These are phyloP conservation scores for Fulvia fulva DNA, from an alignment of 2,329 filamentous ascomycete genomes.

Conservation along the genomic window DNA sequence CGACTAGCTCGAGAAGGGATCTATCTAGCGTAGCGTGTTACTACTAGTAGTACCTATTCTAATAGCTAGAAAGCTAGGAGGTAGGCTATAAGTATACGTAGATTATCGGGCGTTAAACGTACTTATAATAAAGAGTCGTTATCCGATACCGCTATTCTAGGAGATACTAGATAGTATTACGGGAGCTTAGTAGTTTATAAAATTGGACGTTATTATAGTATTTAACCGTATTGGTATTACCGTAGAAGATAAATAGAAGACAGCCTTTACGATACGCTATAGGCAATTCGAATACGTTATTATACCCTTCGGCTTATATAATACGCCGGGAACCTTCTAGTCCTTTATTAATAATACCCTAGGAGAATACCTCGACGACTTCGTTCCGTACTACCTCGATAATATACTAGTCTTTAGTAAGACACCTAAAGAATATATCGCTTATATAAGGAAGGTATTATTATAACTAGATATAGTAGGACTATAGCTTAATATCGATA, in stretches of 20 bases:
- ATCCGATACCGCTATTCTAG: constrained; percentile 26
- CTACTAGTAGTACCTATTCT: background rate
- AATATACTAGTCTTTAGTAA: constrained; percentile 5
- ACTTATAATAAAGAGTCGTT: constrained; percentile 28
- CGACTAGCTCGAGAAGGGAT: constrained; percentile 6
- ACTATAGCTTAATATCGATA: constrained; percentile 20
- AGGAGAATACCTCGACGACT: constrained; percentile 5
- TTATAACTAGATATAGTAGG: constrained; percentile 4
- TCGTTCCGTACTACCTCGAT: constrained; percentile 4
- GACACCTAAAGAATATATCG: constrained; percentile 1
- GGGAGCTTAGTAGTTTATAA: constrained; percentile 18
- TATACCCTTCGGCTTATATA: constrained; percentile 8
- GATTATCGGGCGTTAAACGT: constrained; percentile 30
- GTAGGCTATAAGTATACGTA: constrained; percentile 24
- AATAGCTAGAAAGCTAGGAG: constrained; percentile 4
- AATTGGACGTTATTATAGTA: constrained; percentile 18
- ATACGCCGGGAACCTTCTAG: constrained; percentile 2
- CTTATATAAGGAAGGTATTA: constrained; percentile 22
- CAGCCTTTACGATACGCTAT: constrained; percentile 10
- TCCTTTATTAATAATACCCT: constrained; percentile 9
- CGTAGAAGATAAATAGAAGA: constrained; percentile 8
- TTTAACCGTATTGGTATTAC: constrained; percentile 14
- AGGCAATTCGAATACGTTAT: constrained; percentile 9
- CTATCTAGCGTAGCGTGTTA: constrained; percentile 1
- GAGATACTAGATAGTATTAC: constrained; percentile 24